A percentile compares a stretch with the other conserved stretches of the same genome.
These are phyloP conservation scores for Venturia oleaginea DNA, from an alignment of 2,329 filamentous ascomycete genomes.

Conservation along the genomic window DNA sequence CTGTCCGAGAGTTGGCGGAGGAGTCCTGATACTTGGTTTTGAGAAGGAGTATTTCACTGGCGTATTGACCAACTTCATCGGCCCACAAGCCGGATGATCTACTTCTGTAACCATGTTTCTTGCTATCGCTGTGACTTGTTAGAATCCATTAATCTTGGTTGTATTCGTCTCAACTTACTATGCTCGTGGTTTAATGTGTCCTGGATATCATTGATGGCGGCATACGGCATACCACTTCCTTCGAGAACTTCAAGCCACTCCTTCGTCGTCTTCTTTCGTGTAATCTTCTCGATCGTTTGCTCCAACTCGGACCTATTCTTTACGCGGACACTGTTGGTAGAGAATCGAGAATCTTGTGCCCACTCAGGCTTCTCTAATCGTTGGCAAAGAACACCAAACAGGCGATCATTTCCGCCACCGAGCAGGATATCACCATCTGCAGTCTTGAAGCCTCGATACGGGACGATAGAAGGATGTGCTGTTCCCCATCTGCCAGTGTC, in stretches of 20 bases:
- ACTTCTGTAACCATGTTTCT: constrained; percentile 85
- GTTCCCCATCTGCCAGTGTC: constrained; percentile 93
- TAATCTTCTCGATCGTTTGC: constrained; percentile 65
- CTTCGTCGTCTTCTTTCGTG: constrained; percentile 66
- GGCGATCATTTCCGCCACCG: constrained; percentile 54
- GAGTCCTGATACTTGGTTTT: constrained; percentile 62
- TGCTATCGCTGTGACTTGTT: constrained; percentile 46
- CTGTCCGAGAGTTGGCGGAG: constrained; percentile 78
- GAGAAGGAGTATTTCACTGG: constrained; percentile 90
- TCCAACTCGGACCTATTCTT: constrained; percentile 70
- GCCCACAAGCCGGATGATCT: constrained; percentile 72
- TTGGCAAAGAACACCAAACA: constrained; percentile 52
- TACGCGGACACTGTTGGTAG: constrained; percentile 51
- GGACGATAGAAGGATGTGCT: constrained; percentile 95
- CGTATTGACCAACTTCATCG: constrained; percentile 84
- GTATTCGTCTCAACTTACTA: constrained; percentile 36
- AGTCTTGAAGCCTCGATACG: constrained; percentile 74
- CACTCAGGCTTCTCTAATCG: constrained; percentile 49
- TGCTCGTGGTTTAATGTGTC: constrained; percentile 76
- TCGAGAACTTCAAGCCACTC: constrained; percentile 85
- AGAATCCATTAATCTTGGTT: not conserved
- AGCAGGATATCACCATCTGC: constrained; percentile 54
- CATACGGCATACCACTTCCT: constrained; percentile 88
- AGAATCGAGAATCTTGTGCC: constrained; percentile 47
- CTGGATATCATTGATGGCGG: constrained; percentile 89